A percentile compares a stretch with the other conserved stretches of the same genome.
Conservation (phyloP, 164 flowering plant genomes). For the Chloranthus sessilifolius region DNA sequence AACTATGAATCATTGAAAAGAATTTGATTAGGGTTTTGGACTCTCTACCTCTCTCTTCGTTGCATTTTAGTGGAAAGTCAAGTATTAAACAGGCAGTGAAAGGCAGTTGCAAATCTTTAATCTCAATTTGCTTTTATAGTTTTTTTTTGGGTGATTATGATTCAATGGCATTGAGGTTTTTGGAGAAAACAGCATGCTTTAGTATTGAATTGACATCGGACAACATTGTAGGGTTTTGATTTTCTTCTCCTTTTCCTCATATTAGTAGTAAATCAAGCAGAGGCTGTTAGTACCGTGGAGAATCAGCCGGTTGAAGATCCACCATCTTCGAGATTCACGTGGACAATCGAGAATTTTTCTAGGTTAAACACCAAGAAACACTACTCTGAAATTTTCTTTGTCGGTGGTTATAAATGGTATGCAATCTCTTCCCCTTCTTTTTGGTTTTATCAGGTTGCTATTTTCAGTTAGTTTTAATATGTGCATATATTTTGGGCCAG, state of each 20-base stretch:
- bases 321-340: conserved; percentile 51
- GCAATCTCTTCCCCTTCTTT: not conserved
- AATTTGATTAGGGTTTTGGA: too few species aligned
- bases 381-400: conserved; percentile 50
- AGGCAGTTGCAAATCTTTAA: too few species aligned
- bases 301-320: conserved; percentile 55
- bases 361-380: conserved; percentile 47
- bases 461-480: not conserved
- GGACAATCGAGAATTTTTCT: conserved; percentile 66
- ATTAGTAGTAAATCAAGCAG: conserved; percentile 40
- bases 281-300: conserved; percentile 33
- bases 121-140: too few species aligned
- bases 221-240: conserved; percentile 19
- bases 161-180: not conserved
- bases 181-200: conserved; percentile 1
- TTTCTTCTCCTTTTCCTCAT: conserved; percentile 1
- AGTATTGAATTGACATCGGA: not conserved
- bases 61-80: too few species aligned
- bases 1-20: too few species aligned
- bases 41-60: too few species aligned
- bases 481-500: too few species aligned
- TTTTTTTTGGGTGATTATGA: too few species aligned
- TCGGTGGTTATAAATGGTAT: conserved; percentile 74
- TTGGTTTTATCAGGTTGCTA: not conserved
- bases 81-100: too few species aligned